A percentile compares a stretch with the other conserved stretches of the same genome.
phyloP scores from a whole-genome alignment of 2,329 filamentous ascomycete genomes.

The Cyphellophora attinorum region DNA sequence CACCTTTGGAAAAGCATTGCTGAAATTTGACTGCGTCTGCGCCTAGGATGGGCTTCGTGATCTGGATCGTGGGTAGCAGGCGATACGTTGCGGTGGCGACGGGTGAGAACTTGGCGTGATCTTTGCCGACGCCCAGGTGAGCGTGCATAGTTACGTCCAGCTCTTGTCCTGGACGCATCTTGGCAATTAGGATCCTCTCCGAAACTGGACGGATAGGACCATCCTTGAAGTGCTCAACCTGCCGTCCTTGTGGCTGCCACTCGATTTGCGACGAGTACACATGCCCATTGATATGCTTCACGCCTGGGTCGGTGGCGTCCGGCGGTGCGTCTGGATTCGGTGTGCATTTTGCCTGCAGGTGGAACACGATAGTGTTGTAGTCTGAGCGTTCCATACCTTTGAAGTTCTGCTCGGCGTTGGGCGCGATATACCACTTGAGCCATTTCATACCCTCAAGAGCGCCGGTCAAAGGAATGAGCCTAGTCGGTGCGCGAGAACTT shows the following conservation, averaged over 20 bases:
- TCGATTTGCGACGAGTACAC: conserved; percentile 70
- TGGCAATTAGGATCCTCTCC: conserved; percentile 88
- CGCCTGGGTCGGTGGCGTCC: conserved; percentile 71
- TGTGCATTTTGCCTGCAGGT: conserved; percentile 69
- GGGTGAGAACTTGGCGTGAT: conserved; percentile 95
- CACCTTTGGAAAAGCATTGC: conserved; percentile 78
- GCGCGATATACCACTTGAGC: conserved; percentile 73
- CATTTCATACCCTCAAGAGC: conserved; percentile 67
- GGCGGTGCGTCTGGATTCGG: conserved; percentile 63
- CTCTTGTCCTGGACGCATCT: conserved; percentile 81
- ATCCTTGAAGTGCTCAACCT: conserved; percentile 55
- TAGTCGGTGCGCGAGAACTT: conserved; percentile 82
- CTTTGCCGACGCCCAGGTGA: conserved; percentile 84
- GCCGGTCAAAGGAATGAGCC: conserved; percentile 84
- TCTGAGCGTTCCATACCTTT: conserved; percentile 46
- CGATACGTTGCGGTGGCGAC: conserved; percentile 92
- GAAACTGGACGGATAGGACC: conserved; percentile 64
- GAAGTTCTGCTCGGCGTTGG: conserved; percentile 45
- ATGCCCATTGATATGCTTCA: conserved; percentile 77
- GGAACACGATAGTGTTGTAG: conserved; percentile 77
- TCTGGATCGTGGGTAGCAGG: conserved; percentile 78
- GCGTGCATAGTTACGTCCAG: conserved; percentile 85
- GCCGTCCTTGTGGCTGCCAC: conserved; percentile 67
- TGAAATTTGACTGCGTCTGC: conserved; percentile 82
- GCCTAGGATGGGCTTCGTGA: conserved; percentile 73